Conservation (phyloP, 2,329 filamentous ascomycete species). For the Penicillium polonicum region DNA sequence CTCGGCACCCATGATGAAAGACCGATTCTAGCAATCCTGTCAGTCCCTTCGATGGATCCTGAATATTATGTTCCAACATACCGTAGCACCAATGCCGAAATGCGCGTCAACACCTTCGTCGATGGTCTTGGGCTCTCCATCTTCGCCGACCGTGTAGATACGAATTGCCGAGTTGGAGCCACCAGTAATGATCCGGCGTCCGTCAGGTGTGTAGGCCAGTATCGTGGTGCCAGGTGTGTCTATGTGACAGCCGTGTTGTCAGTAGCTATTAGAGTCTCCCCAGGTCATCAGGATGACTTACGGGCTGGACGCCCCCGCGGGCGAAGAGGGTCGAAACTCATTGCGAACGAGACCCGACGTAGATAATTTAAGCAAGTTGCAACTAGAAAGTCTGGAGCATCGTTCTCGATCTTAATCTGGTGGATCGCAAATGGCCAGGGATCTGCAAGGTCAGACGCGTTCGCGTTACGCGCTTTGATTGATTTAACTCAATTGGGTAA, state of each 20-base stretch:
- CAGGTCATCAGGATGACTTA: slow-evolving; percentile 33
- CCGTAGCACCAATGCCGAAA: slow-evolving; percentile 70
- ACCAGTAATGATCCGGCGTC: slow-evolving; percentile 81
- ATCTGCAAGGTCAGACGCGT: slow-evolving; percentile 25
- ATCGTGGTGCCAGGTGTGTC: slow-evolving; percentile 85
- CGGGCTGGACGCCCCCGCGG: slow-evolving; percentile 48
- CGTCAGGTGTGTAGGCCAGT: slow-evolving; percentile 85
- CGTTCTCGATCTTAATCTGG: slow-evolving; percentile 6
- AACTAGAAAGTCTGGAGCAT: slow-evolving; percentile 14
- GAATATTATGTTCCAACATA: slow-evolving; percentile 34
- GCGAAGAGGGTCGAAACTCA: slow-evolving; percentile 39
- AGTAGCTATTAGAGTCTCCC: neutral
- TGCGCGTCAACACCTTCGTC: slow-evolving; percentile 90
- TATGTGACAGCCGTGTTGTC: slow-evolving; percentile 30
- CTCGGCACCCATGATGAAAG: slow-evolving; percentile 86
- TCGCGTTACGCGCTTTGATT: slow-evolving; percentile 27
- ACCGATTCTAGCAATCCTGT: slow-evolving; percentile 58
- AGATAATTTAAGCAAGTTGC: neutral
- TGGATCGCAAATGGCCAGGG: slow-evolving; percentile 9
- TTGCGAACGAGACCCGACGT: slow-evolving; percentile 15
- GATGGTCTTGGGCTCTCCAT: slow-evolving; percentile 88
- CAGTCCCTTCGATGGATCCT: slow-evolving; percentile 4
- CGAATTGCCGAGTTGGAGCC: slow-evolving; percentile 93
- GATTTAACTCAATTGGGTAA: slow-evolving; percentile 28
- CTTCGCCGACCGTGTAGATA: slow-evolving; percentile 84